phyloP scores from a whole-genome alignment of 2,329 filamentous ascomycete species.

The Fusarium sp. region DNA sequence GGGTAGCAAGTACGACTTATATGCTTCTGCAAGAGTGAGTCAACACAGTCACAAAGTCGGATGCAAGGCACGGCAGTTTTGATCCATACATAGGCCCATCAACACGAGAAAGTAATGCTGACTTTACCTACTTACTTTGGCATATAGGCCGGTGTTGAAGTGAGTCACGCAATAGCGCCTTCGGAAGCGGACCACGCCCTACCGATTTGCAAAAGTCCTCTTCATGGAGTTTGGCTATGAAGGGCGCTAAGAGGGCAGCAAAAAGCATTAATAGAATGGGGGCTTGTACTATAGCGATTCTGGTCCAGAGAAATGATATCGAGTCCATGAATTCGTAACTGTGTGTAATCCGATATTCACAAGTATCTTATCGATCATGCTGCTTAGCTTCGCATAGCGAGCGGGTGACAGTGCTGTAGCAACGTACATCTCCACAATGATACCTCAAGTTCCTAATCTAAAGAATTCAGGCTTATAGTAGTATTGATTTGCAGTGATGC shows the following conservation, averaged over 20 bases:
- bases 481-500: neutral
- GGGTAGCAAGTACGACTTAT: neutral
- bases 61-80: neutral
- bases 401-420: neutral
- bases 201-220: constrained; percentile 27
- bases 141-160: neutral
- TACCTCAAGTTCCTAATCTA: neutral
- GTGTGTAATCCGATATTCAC: neutral
- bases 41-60: neutral
- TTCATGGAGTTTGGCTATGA: too few species aligned
- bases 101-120: neutral
- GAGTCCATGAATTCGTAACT: neutral
- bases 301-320: too few species aligned
- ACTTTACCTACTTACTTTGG: neutral
- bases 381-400: neutral
- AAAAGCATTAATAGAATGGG: neutral
- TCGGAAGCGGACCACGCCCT: neutral
- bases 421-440: neutral
- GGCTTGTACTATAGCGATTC: neutral
- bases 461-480: neutral
- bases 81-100: neutral
- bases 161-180: constrained; percentile 21
- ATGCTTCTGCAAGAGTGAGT: neutral
- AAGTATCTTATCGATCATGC: neutral
- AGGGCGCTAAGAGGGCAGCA: neutral